Conservation (phyloP, 169 alveolate species). For the Cryptosporidium andersoni region DNA sequence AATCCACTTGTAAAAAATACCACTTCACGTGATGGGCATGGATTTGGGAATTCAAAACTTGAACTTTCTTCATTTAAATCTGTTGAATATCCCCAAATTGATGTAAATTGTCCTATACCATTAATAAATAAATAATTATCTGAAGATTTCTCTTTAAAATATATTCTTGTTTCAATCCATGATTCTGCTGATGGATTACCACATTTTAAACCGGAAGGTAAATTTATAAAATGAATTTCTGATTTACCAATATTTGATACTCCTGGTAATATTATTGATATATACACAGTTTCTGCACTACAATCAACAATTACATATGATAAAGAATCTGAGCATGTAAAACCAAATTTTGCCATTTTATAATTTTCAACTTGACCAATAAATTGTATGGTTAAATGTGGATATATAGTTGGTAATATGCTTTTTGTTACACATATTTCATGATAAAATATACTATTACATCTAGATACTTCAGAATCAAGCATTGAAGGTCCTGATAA, state of each 20-base stretch:
- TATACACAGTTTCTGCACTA: slow-evolving; percentile 45
- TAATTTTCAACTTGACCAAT: slow-evolving; percentile 58
- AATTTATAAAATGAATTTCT: slow-evolving; percentile 24
- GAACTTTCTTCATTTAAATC: slow-evolving; percentile 62
- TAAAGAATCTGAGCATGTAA: slow-evolving; percentile 56
- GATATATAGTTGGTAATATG: slow-evolving; percentile 58
- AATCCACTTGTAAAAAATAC: slow-evolving; percentile 64
- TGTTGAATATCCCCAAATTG: slow-evolving; percentile 68
- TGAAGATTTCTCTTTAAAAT: slow-evolving; percentile 43
- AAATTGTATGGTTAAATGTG: slow-evolving; percentile 62
- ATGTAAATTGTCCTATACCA: slow-evolving; percentile 59
- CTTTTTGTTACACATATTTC: slow-evolving; percentile 49
- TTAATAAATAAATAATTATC: slow-evolving; percentile 43
- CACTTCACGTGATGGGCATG: slow-evolving; percentile 69
- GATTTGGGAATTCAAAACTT: slow-evolving; percentile 69
- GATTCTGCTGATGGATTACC: slow-evolving; percentile 63
- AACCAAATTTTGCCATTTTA: slow-evolving; percentile 52
- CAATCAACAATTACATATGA: slow-evolving; percentile 64
- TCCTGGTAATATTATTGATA: slow-evolving; percentile 27
- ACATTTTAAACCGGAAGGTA: slow-evolving; percentile 65
- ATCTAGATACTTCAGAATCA: slow-evolving; percentile 21
- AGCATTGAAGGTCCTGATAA: slow-evolving; percentile 62
- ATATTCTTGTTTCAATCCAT: slow-evolving; percentile 62
- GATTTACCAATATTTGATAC: slow-evolving; percentile 21
- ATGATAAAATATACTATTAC: slow-evolving; percentile 32